phyloP scores from a whole-genome alignment of 2,329 filamentous ascomycete species.

The Metarhizium robertsii region DNA sequence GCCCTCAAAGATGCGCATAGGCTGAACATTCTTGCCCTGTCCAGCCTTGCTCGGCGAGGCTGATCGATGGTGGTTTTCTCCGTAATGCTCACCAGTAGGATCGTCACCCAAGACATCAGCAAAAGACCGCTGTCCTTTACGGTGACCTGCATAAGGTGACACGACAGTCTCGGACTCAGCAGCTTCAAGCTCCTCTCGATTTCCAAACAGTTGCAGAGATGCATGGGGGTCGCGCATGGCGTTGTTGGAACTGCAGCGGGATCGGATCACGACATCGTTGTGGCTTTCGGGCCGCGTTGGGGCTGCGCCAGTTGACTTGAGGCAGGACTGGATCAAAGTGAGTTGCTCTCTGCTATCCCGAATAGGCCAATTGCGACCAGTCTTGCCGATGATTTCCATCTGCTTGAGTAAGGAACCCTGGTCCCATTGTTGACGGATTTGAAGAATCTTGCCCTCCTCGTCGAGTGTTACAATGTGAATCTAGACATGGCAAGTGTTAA shows the following conservation, averaged over 20 bases:
- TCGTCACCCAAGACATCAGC: conserved; percentile 61
- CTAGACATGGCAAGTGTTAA: conserved; percentile 31
- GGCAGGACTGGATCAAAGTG: conserved; percentile 58
- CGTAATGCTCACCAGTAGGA: conserved; percentile 31
- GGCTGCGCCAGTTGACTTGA: conserved; percentile 36
- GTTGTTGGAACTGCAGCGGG: conserved; percentile 44
- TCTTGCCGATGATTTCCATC: conserved; percentile 84
- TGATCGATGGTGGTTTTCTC: conserved; percentile 41
- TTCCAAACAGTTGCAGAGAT: conserved; percentile 64
- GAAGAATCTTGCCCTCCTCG: conserved; percentile 63
- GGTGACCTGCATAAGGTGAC: conserved; percentile 55
- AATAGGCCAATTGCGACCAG: conserved; percentile 91
- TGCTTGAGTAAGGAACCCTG: conserved; percentile 89
- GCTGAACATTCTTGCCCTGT: conserved; percentile 51
- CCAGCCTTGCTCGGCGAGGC: conserved; percentile 42
- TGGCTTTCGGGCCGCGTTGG: conserved; percentile 22
- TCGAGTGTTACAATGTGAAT: conserved; percentile 86
- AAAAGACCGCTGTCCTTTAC: conserved; percentile 52
- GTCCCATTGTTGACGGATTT: conserved; percentile 91
- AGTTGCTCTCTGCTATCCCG: conserved; percentile 77
- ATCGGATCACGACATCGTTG: conserved; percentile 30
- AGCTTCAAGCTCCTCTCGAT: conserved; percentile 53
- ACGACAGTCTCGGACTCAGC: conserved; percentile 38
- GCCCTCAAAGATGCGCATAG: conserved; percentile 55
- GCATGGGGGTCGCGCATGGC: conserved; percentile 56